A percentile compares a stretch with the other conserved stretches of the same genome.
phyloP scores from a whole-genome alignment of 441 rosid species.

The Eugenia klotzschiana region DNA sequence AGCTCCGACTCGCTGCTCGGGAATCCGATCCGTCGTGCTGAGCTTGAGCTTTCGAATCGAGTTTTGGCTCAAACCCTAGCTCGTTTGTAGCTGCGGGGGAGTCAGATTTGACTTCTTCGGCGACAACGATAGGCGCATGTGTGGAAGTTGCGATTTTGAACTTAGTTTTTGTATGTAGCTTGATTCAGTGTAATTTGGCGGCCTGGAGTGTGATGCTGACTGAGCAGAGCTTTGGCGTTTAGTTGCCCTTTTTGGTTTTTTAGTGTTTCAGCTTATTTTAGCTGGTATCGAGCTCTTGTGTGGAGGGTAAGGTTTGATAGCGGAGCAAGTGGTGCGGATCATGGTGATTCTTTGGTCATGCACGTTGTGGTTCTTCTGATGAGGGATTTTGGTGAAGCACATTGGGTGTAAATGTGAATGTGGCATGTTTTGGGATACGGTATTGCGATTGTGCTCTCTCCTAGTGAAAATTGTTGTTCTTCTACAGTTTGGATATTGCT shows the following conservation, averaged over 20 bases:
- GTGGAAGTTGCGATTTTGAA: not conserved
- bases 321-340: not conserved
- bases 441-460: not conserved
- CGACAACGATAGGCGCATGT: not conserved
- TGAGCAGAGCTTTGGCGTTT: not conserved
- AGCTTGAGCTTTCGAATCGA: slow-evolving; percentile 5
- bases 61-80: slow-evolving; percentile 10
- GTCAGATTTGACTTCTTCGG: not conserved
- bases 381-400: not conserved
- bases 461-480: not conserved
- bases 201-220: not conserved
- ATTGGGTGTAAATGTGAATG: not conserved
- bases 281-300: not conserved
- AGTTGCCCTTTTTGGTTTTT: not conserved
- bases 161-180: not conserved
- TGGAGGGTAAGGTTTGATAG: not conserved
- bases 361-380: not conserved
- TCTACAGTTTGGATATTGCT: not conserved
- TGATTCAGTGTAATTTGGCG: not conserved
- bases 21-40: not conserved
- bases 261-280: not conserved
- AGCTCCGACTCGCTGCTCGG: slow-evolving; percentile 8
- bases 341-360: not conserved
- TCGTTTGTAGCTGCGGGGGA: not conserved
- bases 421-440: not conserved